These are phyloP conservation scores for Umbelopsis isabellina DNA, from an alignment of 192 early-diverging fungal genomes.

Conservation along the genomic window DNA sequence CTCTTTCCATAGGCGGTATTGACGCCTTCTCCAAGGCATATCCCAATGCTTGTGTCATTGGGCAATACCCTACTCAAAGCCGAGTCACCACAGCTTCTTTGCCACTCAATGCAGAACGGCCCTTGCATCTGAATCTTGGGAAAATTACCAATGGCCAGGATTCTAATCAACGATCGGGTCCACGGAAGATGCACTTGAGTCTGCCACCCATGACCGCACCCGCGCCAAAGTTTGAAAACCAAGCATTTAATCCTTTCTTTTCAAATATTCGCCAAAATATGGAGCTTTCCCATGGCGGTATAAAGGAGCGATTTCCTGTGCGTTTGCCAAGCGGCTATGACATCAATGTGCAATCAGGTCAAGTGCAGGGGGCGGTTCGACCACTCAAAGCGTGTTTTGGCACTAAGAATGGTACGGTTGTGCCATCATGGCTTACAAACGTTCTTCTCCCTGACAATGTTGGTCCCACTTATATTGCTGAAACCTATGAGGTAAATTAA, in stretches of 20 bases:
- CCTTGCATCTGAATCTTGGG: background rate
- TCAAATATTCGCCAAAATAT: slow-evolving; percentile 66
- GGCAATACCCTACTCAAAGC: background rate
- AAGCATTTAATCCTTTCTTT: slow-evolving; percentile 63
- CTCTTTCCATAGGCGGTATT: slow-evolving; percentile 50
- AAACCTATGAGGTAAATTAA: slow-evolving; percentile 35
- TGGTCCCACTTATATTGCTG: slow-evolving; percentile 32
- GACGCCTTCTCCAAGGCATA: slow-evolving; percentile 38
- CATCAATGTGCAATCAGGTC: slow-evolving; percentile 25
- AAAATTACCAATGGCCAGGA: background rate
- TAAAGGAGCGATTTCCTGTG: slow-evolving; percentile 58
- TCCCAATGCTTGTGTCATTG: slow-evolving; percentile 35
- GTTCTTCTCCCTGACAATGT: slow-evolving; percentile 16
- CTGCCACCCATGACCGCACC: slow-evolving; percentile 50
- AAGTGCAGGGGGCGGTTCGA: slow-evolving; percentile 3
- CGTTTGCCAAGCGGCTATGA: slow-evolving; percentile 49
- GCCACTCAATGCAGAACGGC: background rate
- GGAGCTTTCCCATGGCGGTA: slow-evolving; percentile 53
- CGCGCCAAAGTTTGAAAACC: slow-evolving; percentile 60
- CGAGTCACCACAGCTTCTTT: background rate
- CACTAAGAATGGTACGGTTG: slow-evolving; percentile 1
- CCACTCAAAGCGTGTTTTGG: background rate
- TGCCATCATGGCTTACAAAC: slow-evolving; percentile 29
- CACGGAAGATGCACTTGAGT: background rate
- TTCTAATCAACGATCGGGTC: background rate